Conservation (phyloP, 2,329 filamentous ascomycete species). For the Ophiostoma populinum region DNA sequence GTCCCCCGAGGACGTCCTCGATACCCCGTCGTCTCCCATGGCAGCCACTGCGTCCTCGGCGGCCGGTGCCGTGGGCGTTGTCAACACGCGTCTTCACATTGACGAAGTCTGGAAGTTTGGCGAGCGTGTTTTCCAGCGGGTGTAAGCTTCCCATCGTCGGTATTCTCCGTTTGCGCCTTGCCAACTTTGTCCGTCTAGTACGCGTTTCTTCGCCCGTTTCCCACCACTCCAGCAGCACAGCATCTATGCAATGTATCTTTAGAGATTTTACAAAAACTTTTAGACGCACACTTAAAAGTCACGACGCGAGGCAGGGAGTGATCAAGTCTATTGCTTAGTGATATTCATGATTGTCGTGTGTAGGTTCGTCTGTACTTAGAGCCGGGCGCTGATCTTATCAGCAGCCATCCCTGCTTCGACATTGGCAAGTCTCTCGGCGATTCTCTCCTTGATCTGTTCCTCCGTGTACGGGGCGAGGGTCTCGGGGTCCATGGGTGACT, state of each 20-base stretch:
- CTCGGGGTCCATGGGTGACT: conserved; percentile 26
- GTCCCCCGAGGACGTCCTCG: conserved; percentile 27
- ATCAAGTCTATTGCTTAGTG: too few species aligned
- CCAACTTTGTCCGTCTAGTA: too few species aligned
- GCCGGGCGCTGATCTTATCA: too few species aligned
- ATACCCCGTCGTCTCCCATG: conserved; percentile 5
- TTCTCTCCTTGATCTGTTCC: conserved; percentile 24
- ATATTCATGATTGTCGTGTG: too few species aligned
- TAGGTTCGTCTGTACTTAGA: too few species aligned
- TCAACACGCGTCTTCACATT: conserved; percentile 33
- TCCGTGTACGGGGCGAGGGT: conserved; percentile 25
- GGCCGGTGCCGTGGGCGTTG: conserved; percentile 1
- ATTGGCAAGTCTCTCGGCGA: conserved; percentile 11
- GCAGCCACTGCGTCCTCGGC: conserved; percentile 3
- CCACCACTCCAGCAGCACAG: too few species aligned
- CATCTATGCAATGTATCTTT: too few species aligned
- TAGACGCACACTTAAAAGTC: too few species aligned
- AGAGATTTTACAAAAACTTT: too few species aligned
- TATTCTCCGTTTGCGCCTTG: not conserved
- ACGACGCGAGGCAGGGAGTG: too few species aligned
- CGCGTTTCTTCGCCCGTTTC: too few species aligned
- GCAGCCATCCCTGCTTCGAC: conserved; percentile 10
- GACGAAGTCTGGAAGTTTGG: conserved; percentile 74
- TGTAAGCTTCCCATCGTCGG: not conserved
- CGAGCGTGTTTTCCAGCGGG: conserved; percentile 23